Base-by-base conservation (phyloP, 257 asterid species). In the Fraxinus cuspidata region DNA sequence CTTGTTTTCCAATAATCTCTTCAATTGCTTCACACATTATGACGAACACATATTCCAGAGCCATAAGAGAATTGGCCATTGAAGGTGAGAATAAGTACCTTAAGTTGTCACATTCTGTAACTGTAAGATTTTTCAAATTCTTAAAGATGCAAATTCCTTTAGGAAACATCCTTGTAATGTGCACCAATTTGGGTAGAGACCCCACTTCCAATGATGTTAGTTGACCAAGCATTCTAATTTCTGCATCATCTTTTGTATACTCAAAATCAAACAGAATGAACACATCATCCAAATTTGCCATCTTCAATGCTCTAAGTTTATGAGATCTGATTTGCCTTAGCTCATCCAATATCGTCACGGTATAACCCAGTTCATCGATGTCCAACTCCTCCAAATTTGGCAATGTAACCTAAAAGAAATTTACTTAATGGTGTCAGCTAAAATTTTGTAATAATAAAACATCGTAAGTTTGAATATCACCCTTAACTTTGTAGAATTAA, bases 1-100 rank as follows among this genome's bases (percentile, higher is more conserved):
- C 37, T 0, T 77, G 40, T 19, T 3, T 40, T 49, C 66, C 77
- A 78, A 71, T 71, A 23, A 78, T 71, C 29, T 29, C 71, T n/a
- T 25, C 42, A 40, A 78, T 40, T 63, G 6, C 12, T 15, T 51
- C 23, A 67, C 81, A 78, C 0, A 3, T 0, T 0, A 2, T 1
- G 29, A 78, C 21, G 15, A 3, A 12, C 12, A 78, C 25, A 0
- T 4, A 0, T 71, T 71, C 10, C 8, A 71, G 73, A 72, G 51
- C 34, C 34, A 25, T 19, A 0, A 60, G 72, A 21, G 47, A 37
- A 58, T 58, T 65, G 3, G 76, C 77, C 35, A 71, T 71, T 0
- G 72, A 40, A 21, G 51, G 37, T 15, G 81, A 25, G 4, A 78
- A 38, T 44, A 78, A 58, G 32, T 15, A 38, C 58, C 35, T 35